Evolutionary conservation across 345 rosid species (phyloP), one percentile per base, ranked within the genome.

Genomic region (Tarenaya hassleriana): DNA sequence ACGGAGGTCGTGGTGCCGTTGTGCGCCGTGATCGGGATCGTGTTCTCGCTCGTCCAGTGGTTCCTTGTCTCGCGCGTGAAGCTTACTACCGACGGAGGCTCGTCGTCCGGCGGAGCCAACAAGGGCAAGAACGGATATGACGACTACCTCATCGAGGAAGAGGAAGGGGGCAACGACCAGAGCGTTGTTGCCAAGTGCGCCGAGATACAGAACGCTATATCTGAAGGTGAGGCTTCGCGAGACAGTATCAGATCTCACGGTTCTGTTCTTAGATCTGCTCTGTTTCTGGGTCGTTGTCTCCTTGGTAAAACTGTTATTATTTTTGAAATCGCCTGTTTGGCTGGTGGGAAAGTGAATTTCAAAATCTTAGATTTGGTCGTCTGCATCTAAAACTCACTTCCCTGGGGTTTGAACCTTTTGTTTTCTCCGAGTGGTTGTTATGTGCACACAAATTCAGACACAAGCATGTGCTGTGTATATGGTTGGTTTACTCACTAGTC

Each of bases 91-190:
- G 74, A 66, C 38, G 49, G 51, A 10, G 44, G 17, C 2, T 53
- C 58, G 19, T 51, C 56, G 11, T 60, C 55, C 17, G 61, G 46
- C 8, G 62, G 39, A 1, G 45, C 34, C 13, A 69, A 83, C 76
- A 76, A 71, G 34, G 94, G 86, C 1, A 77, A 77, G 72, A 33
- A 50, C 24, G 83, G 84, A 14, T 74, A 54, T 34, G 71, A 48
- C 0, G 71, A 67, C 50, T 54, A 44, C 47, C 81, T 91, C 13
- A 91, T 91, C 44, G 98, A 88, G 56, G 98, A 91, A 59, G 98
- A 88, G 52, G 98, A 91, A 64, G 91, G 85, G 9, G 64, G 88
- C 31, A 83, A 88, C 59, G 96, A 88, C 62, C 87, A 84, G 51
- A 76, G 62, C 71, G 86, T 83, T 52, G 96, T 84, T 40, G 63